phyloP scores from a whole-genome alignment of 1,139 yeast species.

The Geotrichum fermentans region DNA sequence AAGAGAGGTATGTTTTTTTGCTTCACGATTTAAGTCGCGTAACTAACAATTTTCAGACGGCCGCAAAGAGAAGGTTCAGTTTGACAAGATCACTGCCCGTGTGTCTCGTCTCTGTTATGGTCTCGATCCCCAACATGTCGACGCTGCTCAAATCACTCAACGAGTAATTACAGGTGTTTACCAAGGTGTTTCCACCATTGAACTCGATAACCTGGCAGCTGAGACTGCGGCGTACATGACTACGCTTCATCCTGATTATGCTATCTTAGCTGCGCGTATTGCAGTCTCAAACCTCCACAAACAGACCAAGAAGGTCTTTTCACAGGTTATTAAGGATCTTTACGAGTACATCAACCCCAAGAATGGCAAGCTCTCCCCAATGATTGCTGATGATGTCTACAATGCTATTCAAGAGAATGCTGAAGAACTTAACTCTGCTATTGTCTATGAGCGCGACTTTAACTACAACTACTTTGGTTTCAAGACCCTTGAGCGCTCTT shows the following conservation, averaged over 20 bases:
- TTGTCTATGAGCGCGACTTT: constrained; percentile 79
- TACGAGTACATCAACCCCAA: constrained; percentile 76
- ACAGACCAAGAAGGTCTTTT: constrained; percentile 85
- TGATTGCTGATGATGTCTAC: constrained; percentile 71
- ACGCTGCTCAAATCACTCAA: constrained; percentile 84
- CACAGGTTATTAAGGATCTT: constrained; percentile 68
- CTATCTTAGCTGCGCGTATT: constrained; percentile 88
- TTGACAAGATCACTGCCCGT: constrained; percentile 68
- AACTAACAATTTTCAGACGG: constrained; percentile 45
- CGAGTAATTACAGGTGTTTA: constrained; percentile 85
- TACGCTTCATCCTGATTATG: constrained; percentile 94
- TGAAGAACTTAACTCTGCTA: constrained; percentile 73
- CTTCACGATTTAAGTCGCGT: background rate
- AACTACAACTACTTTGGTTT: constrained; percentile 80
- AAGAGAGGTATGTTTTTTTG: constrained; percentile 41
- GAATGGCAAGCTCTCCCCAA: constrained; percentile 69
- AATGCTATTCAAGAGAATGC: constrained; percentile 58
- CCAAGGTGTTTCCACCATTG: constrained; percentile 94
- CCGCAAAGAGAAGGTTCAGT: constrained; percentile 78
- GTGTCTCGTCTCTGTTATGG: constrained; percentile 72
- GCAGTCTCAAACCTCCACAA: constrained; percentile 89
- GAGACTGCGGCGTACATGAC: constrained; percentile 98
- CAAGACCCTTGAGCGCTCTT: constrained; percentile 82
- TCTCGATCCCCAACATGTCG: constrained; percentile 75
- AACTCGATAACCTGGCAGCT: constrained; percentile 87